A percentile compares a stretch with the other conserved stretches of the same genome.
Evolutionary conservation across 139 green algal species (phyloP).

Genomic region (Picochlorum sp.): DNA sequence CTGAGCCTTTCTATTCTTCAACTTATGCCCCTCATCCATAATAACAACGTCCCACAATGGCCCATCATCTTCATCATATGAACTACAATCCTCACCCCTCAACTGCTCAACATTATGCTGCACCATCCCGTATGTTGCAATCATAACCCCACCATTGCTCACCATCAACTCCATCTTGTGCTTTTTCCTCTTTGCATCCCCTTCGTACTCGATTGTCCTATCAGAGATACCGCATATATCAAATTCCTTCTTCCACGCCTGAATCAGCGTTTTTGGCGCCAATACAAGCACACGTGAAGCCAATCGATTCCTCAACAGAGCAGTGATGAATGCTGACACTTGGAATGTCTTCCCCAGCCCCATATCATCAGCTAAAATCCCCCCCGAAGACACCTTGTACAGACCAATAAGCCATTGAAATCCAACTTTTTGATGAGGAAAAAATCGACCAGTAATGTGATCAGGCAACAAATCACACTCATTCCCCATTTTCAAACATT

Average conservation of each 20-base stretch:
- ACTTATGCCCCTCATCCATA: slow-evolving; percentile 80
- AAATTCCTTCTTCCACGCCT: slow-evolving; percentile 83
- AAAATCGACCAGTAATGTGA: slow-evolving; percentile 41
- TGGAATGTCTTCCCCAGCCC: slow-evolving; percentile 79
- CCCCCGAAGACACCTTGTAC: slow-evolving; percentile 25
- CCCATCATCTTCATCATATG: slow-evolving; percentile 36
- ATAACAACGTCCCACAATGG: slow-evolving; percentile 80
- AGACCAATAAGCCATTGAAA: slow-evolving; percentile 74
- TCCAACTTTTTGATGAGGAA: slow-evolving; percentile 62
- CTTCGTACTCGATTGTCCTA: slow-evolving; percentile 23
- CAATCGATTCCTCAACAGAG: slow-evolving; percentile 36
- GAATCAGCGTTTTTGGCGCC: slow-evolving; percentile 80
- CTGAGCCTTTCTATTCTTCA: slow-evolving; percentile 87
- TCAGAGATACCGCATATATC: slow-evolving; percentile 52
- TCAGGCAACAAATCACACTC: slow-evolving; percentile 4
- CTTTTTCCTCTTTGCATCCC: slow-evolving; percentile 16
- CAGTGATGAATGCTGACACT: slow-evolving; percentile 69
- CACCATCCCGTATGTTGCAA: slow-evolving; percentile 86
- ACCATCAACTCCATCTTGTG: slow-evolving; percentile 21
- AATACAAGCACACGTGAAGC: slow-evolving; percentile 57
- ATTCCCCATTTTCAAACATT: no score
- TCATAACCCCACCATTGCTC: slow-evolving; percentile 52
- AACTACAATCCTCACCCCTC: not conserved
- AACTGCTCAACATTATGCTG: slow-evolving; percentile 64
- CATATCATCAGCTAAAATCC: slow-evolving; percentile 71